Base-by-base conservation (phyloP, 1,284 basidiomycete species). In the Fistulinella cinereoalba region DNA sequence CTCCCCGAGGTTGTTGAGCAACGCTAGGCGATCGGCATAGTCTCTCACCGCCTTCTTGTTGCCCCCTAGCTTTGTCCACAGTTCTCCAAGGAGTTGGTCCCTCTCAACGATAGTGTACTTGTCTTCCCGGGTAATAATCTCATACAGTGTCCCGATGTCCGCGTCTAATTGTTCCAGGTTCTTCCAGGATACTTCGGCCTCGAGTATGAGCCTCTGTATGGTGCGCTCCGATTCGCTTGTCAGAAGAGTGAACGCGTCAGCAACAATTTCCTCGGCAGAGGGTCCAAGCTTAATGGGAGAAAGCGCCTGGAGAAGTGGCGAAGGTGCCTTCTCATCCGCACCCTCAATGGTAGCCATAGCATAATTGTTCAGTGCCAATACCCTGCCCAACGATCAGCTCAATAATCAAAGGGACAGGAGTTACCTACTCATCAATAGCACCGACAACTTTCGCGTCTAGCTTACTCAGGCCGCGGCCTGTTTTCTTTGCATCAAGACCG, bases 301-400 rank as follows among this genome's bases (percentile, higher is more conserved):
- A 38, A 84, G 59, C 8, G 67, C 63, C 31, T 58, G 64, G 32
- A 81, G 49, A 19, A 70, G 63, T 3, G 65, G 57, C 24, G 70
- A 56, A 2, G 68, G 64, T 21, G 61, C 55, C 21, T 72, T 70
- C 11, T 64, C 53, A 21, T 73, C 69, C 22, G 77, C 74, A 12
- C 61, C 68, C 60, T 79, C 76, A 21, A 88, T 87, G 5, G 76
- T 71, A 16, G 71, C 70, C 42, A 86, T 68, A 1, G 84, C 84
- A 55, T 85, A 79, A 47, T 81, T 80, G 53, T 86, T 88, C 41
- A 85, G 70, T 0, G 84, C 82, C 64, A 86, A 72, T 53, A 88
- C 78, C 37, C 85, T 88, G 10, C 21, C 33, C 22, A 21, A 53
- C 29, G 41, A 38, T 54, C 11, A 51, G 40, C 12, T 21, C 15